These are phyloP conservation scores for Daldinia caldariorum DNA, from an alignment of 495 filamentous ascomycete species.

Conservation along the genomic window DNA sequence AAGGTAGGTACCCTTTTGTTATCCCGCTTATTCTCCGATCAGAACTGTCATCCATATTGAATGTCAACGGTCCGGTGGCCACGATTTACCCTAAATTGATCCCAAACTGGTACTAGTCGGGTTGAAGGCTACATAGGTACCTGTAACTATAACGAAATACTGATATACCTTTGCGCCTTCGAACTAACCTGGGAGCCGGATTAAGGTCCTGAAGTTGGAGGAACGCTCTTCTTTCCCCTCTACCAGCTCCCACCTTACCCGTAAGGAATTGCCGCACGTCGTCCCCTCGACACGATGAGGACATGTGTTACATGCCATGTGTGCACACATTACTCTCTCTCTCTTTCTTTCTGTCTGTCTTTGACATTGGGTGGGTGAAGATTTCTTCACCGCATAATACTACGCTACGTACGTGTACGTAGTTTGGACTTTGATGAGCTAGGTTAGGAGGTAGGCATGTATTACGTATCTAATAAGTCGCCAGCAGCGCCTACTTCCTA, in stretches of 20 bases:
- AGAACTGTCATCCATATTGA: not conserved
- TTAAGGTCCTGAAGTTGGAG: conserved; percentile 20
- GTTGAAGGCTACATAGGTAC: not conserved
- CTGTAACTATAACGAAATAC: not conserved
- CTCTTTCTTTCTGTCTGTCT: too few relatives aligned
- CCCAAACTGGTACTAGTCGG: not conserved
- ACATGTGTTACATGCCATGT: conserved; percentile 17
- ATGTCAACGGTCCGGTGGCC: not conserved
- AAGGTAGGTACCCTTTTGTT: not conserved
- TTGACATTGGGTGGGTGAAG: conserved; percentile 27
- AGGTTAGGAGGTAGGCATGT: not conserved
- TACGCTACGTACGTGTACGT: conserved; percentile 26
- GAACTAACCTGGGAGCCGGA: conserved; percentile 24
- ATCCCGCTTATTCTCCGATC: not conserved
- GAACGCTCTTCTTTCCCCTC: conserved; percentile 9
- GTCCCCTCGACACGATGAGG: conserved; percentile 11
- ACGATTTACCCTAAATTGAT: not conserved
- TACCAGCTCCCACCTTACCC: conserved; percentile 21
- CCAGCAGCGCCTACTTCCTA: conserved; percentile 40
- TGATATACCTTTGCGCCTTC: conserved; percentile 5
- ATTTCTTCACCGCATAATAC: conserved; percentile 40
- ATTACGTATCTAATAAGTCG: conserved; percentile 35
- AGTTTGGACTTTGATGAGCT: conserved; percentile 11
- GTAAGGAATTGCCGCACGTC: conserved; percentile 3
- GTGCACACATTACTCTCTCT: conserved; percentile 20